Evolutionary conservation across 441 rosid species (phyloP).

Genomic region (Aquilaria agallochum): DNA sequence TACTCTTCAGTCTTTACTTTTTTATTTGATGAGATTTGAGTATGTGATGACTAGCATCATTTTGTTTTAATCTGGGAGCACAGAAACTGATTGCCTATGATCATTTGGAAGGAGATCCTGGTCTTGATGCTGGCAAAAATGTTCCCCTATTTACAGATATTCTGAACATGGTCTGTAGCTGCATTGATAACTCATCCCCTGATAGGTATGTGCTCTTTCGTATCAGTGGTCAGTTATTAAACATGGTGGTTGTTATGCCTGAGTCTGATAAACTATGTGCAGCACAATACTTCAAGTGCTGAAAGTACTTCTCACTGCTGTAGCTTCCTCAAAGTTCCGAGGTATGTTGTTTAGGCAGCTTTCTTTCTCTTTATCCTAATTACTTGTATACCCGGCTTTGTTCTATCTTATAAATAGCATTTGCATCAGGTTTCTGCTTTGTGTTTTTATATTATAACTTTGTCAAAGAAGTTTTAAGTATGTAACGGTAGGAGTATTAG

Average conservation of each 20-base stretch:
- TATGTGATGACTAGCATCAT: conserved; percentile 11
- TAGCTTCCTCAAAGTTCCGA: conserved; percentile 91
- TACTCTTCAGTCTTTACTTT: no score
- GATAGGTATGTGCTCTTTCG: conserved; percentile 61
- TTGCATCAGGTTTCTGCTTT: no score
- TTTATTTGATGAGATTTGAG: no score
- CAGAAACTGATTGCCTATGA: conserved; percentile 99
- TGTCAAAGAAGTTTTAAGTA: no score
- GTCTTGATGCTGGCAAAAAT: conserved; percentile 89
- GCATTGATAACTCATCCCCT: conserved; percentile 93
- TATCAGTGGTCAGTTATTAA: conserved; percentile 12
- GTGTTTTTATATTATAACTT: no score
- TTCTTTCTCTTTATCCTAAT: conserved; percentile 14
- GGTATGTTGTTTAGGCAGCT: conserved; percentile 39
- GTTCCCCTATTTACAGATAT: conserved; percentile 83
- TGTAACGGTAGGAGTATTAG: no score
- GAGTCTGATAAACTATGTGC: conserved; percentile 34
- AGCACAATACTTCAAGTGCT: conserved; percentile 94
- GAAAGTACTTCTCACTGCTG: conserved; percentile 98
- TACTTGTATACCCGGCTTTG: not conserved
- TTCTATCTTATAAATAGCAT: not conserved
- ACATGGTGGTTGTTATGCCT: conserved; percentile 19
- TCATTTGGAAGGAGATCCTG: conserved; percentile 99
- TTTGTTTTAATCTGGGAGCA: conserved; percentile 20
- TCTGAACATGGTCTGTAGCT: conserved; percentile 89